Evolutionary conservation across 1,284 basidiomycete genomes (phyloP).

Genomic region (Tilletiopsis washingtonensis): DNA sequence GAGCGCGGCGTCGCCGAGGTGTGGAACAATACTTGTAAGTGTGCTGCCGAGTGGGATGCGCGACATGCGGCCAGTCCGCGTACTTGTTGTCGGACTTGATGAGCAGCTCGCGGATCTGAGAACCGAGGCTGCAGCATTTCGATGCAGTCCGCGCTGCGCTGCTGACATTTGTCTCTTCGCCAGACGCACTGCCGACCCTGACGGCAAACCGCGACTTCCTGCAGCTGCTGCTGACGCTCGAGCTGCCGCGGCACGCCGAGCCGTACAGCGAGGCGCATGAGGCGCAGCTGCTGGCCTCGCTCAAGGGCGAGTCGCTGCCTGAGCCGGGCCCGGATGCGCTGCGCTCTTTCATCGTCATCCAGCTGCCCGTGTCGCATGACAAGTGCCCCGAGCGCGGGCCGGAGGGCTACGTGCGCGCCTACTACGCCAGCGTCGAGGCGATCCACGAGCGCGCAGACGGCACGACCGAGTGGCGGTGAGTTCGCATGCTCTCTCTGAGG

Average conservation of each 20-base stretch:
- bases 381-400: conserved; percentile 8
- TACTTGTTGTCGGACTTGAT: too few species aligned
- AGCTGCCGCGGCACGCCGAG: conserved; percentile 22
- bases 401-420: conserved; percentile 24
- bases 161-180: not conserved
- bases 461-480: not conserved
- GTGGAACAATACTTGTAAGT: conserved; percentile 28
- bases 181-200: conserved; percentile 27
- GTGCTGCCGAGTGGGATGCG: too few species aligned
- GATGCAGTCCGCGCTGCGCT: too few species aligned
- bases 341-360: conserved; percentile 33
- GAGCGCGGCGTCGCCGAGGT: conserved; percentile 19
- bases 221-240: conserved; percentile 33
- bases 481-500: too few species aligned
- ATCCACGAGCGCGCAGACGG: conserved; percentile 7
- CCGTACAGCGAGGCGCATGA: conserved; percentile 35
- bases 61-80: too few species aligned
- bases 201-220: conserved; percentile 39
- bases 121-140: too few species aligned
- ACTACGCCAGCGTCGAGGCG: conserved; percentile 37
- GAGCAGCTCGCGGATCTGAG: too few species aligned
- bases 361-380: conserved; percentile 23
- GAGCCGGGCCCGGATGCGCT: conserved; percentile 9
- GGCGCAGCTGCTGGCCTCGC: conserved; percentile 6
- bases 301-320: conserved; percentile 8